Conservation (phyloP, 2,329 filamentous ascomycete species). For the Aspergillus puulaauensis region DNA sequence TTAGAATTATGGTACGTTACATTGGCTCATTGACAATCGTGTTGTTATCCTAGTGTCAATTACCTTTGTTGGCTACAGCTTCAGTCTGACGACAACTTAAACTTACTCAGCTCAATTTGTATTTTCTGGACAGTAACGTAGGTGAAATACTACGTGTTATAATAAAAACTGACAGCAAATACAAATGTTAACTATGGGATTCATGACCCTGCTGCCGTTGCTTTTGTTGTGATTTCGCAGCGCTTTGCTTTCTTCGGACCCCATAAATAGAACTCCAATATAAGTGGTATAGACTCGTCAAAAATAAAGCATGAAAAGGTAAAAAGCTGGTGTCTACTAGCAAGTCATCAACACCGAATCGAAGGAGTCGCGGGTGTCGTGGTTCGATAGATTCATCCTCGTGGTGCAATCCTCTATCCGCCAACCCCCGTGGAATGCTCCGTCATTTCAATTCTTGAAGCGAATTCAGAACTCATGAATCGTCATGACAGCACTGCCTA, state of each 20-base stretch:
- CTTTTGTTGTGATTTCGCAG: slow-evolving; percentile 8
- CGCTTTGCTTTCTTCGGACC: slow-evolving; percentile 9
- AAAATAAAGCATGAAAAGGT: slow-evolving; percentile 32
- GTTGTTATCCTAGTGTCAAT: not conserved
- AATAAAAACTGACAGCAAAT: not conserved
- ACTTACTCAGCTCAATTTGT: not conserved
- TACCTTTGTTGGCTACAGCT: not conserved
- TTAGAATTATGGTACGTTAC: not conserved
- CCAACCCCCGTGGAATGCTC: slow-evolving; percentile 17
- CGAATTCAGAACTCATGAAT: slow-evolving; percentile 16
- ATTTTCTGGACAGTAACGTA: not conserved
- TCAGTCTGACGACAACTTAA: not conserved
- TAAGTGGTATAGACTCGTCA: slow-evolving; percentile 28
- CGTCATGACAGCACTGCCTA: slow-evolving; percentile 15
- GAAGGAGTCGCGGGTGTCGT: slow-evolving; percentile 15
- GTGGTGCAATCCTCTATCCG: slow-evolving; percentile 16
- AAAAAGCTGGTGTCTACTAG: slow-evolving; percentile 30
- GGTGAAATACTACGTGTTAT: slow-evolving; percentile 15
- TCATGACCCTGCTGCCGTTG: slow-evolving; percentile 5
- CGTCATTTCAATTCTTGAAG: slow-evolving; percentile 18
- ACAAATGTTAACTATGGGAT: slow-evolving; percentile 1
- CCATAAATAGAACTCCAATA: slow-evolving; percentile 18
- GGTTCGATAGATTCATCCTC: slow-evolving; percentile 4
- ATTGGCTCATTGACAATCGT: not conserved
- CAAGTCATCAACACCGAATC: slow-evolving; percentile 29